Percentiles rank a stretch among this genome's conserved stretches.
phyloP scores from a whole-genome alignment of 805 yeast genomes.

The Lipomyces japonicus region DNA sequence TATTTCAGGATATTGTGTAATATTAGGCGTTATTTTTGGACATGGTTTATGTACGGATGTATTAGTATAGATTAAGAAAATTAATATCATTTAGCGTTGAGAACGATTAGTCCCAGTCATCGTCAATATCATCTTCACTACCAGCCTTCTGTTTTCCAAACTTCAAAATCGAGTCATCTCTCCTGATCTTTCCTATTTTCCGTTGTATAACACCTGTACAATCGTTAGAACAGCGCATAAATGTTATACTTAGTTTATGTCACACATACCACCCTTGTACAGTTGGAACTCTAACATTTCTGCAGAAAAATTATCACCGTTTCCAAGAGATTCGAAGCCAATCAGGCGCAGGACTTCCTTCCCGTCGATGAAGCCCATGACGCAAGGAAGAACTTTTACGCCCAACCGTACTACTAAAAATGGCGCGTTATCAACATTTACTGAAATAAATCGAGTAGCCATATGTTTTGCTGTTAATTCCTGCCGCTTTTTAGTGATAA shows the following conservation, averaged over 20 bases:
- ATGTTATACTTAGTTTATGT: background rate
- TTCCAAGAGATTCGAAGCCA: conserved; percentile 62
- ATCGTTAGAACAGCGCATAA: background rate
- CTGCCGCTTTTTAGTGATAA: conserved; percentile 25
- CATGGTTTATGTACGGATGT: conserved; percentile 12
- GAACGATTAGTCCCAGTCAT: conserved; percentile 23
- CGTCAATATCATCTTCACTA: conserved; percentile 11
- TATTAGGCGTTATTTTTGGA: background rate
- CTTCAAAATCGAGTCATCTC: background rate
- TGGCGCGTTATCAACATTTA: conserved; percentile 64
- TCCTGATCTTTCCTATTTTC: conserved; percentile 16
- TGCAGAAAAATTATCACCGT: conserved; percentile 47
- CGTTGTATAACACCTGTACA: conserved; percentile 16
- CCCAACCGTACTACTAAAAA: conserved; percentile 62
- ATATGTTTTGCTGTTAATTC: conserved; percentile 57
- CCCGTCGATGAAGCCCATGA: conserved; percentile 58
- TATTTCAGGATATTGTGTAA: background rate
- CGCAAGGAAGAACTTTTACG: conserved; percentile 68
- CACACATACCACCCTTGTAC: conserved; percentile 23
- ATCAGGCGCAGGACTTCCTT: conserved; percentile 56
- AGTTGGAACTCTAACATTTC: conserved; percentile 47
- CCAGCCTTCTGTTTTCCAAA: background rate
- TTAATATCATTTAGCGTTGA: background rate
- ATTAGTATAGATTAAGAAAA: conserved; percentile 5
- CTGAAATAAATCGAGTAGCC: conserved; percentile 48